Percentiles rank a stretch among this genome's conserved stretches.
phyloP scores from a whole-genome alignment of 2,329 filamentous ascomycete genomes.

The Fusarium praegraminearum region DNA sequence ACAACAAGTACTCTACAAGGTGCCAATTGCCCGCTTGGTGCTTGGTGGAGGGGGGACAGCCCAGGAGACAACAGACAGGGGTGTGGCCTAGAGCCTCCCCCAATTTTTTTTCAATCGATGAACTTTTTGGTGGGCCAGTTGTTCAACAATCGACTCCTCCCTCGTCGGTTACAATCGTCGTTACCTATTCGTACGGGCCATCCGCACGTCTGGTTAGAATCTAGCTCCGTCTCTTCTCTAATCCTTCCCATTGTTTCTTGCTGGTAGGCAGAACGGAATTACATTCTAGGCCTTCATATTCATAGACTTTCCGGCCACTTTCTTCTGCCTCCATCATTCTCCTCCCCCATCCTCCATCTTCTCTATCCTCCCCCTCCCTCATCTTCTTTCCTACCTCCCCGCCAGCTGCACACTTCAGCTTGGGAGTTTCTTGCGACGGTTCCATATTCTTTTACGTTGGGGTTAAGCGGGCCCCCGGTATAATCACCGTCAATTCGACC shows the following conservation, averaged over 20 bases:
- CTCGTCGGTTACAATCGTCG: conserved; percentile 48
- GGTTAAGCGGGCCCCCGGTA: conserved; percentile 46
- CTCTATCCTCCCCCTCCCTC: conserved; percentile 15
- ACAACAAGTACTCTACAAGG: conserved; percentile 25
- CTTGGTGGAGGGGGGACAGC: not conserved
- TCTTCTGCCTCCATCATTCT: conserved; percentile 44
- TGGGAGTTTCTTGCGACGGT: conserved; percentile 45
- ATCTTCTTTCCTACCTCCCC: conserved; percentile 34
- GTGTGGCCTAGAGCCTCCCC: conserved; percentile 48
- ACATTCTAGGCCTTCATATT: conserved; percentile 45
- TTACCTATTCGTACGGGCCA: conserved; percentile 47
- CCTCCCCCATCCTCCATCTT: conserved; percentile 26
- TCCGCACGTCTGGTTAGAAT: conserved; percentile 37
- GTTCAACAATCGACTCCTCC: conserved; percentile 54
- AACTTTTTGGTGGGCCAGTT: conserved; percentile 51
- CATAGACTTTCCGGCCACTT: conserved; percentile 41
- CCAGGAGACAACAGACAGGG: conserved; percentile 39
- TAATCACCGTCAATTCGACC: conserved; percentile 43
- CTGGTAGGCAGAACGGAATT: conserved; percentile 46
- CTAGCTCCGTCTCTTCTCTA: conserved; percentile 41
- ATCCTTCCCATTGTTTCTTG: conserved; percentile 44
- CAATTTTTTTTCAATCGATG: conserved; percentile 51
- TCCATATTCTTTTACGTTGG: conserved; percentile 42
- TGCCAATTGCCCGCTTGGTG: conserved; percentile 10
- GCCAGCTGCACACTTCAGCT: conserved; percentile 46